Conservation (phyloP, 164 flowering plant genomes). For the Vitis rotundifolia region DNA sequence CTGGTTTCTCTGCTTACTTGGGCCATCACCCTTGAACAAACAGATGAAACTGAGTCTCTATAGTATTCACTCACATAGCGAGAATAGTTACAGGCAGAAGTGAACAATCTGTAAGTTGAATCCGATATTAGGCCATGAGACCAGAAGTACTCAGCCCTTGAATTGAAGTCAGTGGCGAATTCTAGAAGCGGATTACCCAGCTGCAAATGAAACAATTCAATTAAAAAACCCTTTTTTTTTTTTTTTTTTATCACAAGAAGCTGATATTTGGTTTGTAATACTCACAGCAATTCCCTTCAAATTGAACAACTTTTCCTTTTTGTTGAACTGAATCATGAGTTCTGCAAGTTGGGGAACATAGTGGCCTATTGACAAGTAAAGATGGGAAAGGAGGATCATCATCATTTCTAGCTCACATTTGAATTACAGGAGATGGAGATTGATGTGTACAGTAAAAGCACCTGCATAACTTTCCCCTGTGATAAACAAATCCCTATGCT, state of each 20-base stretch:
- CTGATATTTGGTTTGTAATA: conserved; percentile 6
- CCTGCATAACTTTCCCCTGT: conserved; percentile 95
- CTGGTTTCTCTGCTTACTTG: conserved; percentile 77
- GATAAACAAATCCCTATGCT: conserved; percentile 56
- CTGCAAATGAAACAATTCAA: conserved; percentile 31
- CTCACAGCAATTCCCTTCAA: conserved; percentile 94
- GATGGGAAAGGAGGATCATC: too few species aligned
- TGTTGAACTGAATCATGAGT: conserved; percentile 68
- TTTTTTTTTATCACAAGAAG: neutral
- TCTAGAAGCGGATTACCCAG: conserved; percentile 86
- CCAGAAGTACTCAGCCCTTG: conserved; percentile 89
- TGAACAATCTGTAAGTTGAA: conserved; percentile 74
- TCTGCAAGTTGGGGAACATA: conserved; percentile 89
- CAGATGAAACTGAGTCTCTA: conserved; percentile 61
- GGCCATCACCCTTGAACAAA: conserved; percentile 74
- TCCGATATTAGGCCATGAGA: conserved; percentile 94
- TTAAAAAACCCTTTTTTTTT: too few species aligned
- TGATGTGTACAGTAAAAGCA: conserved; percentile 14
- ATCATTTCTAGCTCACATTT: conserved; percentile 5
- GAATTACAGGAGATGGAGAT: neutral
- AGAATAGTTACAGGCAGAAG: conserved; percentile 80
- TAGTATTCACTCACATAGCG: conserved; percentile 67
- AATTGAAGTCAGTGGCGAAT: conserved; percentile 74
- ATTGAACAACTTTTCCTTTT: conserved; percentile 65
- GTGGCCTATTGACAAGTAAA: conserved; percentile 49